Conservation (phyloP, 495 filamentous ascomycete species). For the Tuber magnatum region DNA sequence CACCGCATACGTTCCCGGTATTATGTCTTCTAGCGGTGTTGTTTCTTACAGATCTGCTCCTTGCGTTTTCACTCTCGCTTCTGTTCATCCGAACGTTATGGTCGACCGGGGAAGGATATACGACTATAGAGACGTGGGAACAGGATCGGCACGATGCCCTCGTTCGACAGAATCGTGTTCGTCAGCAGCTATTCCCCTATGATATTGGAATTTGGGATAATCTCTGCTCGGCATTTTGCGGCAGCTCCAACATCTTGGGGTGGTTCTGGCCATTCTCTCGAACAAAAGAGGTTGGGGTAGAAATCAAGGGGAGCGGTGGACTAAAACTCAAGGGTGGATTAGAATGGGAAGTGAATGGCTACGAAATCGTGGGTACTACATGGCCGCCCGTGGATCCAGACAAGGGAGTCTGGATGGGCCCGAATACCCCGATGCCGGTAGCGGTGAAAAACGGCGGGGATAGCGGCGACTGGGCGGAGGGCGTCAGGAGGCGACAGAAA, state of each 20-base stretch:
- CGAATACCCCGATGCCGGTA: slow-evolving; percentile 7
- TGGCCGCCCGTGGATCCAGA: slow-evolving; percentile 94
- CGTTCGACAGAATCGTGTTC: slow-evolving; percentile 53
- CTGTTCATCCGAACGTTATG: slow-evolving; percentile 49
- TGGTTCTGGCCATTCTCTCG: slow-evolving; percentile 62
- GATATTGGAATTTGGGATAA: slow-evolving; percentile 84
- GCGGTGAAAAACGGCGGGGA: slow-evolving; percentile 45
- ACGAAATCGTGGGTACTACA: slow-evolving; percentile 59
- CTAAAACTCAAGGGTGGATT: slow-evolving; percentile 23
- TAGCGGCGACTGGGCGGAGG: slow-evolving; percentile 50
- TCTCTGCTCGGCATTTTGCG: slow-evolving; percentile 67
- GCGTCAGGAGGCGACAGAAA: slow-evolving; percentile 45
- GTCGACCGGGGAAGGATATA: slow-evolving; percentile 56
- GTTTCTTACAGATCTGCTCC: slow-evolving; percentile 12
- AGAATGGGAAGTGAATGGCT: slow-evolving; percentile 72
- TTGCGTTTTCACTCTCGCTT: slow-evolving; percentile 22
- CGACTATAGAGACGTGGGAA: slow-evolving; percentile 91
- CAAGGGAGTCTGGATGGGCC: slow-evolving; percentile 48
- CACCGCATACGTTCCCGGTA: slow-evolving; percentile 26
- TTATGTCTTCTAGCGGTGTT: slow-evolving; percentile 24
- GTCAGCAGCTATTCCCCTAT: slow-evolving; percentile 79
- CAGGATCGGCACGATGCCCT: slow-evolving; percentile 77
- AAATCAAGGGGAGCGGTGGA: slow-evolving; percentile 12
- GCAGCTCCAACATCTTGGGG: slow-evolving; percentile 42
- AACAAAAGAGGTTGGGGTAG: slow-evolving; percentile 39